A percentile compares a stretch with the other conserved stretches of the same genome.
Conservation (phyloP, 2,329 filamentous ascomycete species). For the Aspergillus fumigatus region DNA sequence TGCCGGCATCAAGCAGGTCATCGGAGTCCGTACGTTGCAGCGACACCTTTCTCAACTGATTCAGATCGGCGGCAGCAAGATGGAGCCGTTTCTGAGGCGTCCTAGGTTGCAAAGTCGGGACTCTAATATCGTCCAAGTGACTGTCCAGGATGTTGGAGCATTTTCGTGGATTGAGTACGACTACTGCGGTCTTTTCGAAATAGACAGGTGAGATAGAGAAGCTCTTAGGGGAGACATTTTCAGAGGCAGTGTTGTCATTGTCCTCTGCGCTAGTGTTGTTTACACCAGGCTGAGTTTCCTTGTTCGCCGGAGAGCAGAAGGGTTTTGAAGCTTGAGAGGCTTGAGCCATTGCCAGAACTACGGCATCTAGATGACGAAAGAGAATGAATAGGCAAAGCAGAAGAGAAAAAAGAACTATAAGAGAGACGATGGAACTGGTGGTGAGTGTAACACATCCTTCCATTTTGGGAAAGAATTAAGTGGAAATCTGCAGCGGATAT, state of each 20-base stretch:
- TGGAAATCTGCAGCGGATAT: not conserved
- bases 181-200: not conserved
- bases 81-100: not conserved
- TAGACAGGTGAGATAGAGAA: not conserved
- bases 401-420: not conserved
- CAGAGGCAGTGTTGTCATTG: not conserved
- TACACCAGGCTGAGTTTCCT: not conserved
- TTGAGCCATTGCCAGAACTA: not conserved
- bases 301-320: not conserved
- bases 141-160: conserved; percentile 12
- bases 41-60: not conserved
- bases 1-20: conserved; percentile 7
- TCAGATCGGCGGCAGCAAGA: not conserved
- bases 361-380: not conserved
- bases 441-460: conserved; percentile 5
- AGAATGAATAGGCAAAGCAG: conserved; percentile 1
- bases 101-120: conserved; percentile 11
- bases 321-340: not conserved
- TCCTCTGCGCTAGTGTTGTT: not conserved
- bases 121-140: conserved; percentile 14
- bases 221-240: not conserved
- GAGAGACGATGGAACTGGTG: not conserved
- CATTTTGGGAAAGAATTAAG: conserved; percentile 12
- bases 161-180: not conserved
- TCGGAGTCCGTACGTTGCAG: not conserved